A percentile compares a stretch with the other conserved stretches of the same genome.
These are phyloP conservation scores for Psilocybe tampanensis DNA, from an alignment of 768 basidiomycete genomes.

Conservation along the genomic window DNA sequence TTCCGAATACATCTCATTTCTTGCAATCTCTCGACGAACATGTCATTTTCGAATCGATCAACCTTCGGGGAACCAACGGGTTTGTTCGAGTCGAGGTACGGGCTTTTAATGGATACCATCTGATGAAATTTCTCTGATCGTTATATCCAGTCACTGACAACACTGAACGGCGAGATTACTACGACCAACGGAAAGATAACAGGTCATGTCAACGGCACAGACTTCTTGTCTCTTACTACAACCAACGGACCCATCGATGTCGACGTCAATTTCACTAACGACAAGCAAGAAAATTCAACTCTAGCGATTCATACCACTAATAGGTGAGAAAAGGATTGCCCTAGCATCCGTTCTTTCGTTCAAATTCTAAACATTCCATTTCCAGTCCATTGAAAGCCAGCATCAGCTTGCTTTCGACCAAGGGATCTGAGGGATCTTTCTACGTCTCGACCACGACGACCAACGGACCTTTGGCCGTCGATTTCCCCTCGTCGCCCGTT, in stretches of 20 bases:
- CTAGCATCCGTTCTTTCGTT: background rate
- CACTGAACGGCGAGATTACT: background rate
- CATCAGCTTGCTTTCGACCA: slow-evolving; percentile 32
- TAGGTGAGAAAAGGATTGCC: slow-evolving; percentile 39
- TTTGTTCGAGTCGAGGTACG: slow-evolving; percentile 36
- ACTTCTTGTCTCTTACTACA: slow-evolving; percentile 38
- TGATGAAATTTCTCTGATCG: background rate
- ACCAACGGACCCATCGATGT: slow-evolving; percentile 44
- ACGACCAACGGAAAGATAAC: slow-evolving; percentile 24
- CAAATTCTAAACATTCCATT: background rate
- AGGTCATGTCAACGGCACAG: slow-evolving; percentile 41
- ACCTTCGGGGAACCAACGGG: slow-evolving; percentile 1
- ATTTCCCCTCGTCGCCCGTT: slow-evolving; percentile 35
- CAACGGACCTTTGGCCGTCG: slow-evolving; percentile 33
- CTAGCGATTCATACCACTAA: slow-evolving; percentile 41
- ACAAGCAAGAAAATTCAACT: slow-evolving; percentile 21
- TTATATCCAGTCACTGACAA: slow-evolving; percentile 3
- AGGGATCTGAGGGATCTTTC: slow-evolving; percentile 32
- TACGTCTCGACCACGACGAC: slow-evolving; percentile 30
- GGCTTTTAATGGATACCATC: background rate
- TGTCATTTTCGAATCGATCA: background rate
- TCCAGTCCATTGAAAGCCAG: slow-evolving; percentile 33
- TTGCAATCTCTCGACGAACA: background rate
- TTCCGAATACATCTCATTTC: background rate
- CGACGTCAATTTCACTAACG: slow-evolving; percentile 37